Conservation (phyloP, 2,329 filamentous ascomycete genomes). For the Epicoccum sorghinum region DNA sequence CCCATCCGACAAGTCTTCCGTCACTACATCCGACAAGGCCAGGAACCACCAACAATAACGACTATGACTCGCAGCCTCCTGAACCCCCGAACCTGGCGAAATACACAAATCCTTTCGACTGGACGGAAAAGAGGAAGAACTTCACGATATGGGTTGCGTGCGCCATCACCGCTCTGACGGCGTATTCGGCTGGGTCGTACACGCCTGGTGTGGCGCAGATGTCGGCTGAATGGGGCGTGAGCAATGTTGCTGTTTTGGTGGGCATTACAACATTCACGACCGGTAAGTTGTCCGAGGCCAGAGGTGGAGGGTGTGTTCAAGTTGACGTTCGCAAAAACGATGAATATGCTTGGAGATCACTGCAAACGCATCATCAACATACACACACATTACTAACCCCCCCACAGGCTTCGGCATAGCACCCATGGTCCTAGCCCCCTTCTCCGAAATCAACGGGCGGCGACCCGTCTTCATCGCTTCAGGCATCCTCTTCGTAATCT, state of each 20-base stretch:
- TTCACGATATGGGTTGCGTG: constrained; percentile 76
- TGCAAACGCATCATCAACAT: not conserved
- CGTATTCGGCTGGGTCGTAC: constrained; percentile 82
- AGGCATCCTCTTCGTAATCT: constrained; percentile 73
- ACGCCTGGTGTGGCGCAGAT: constrained; percentile 72
- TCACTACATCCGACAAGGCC: constrained; percentile 15
- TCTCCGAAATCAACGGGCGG: constrained; percentile 87
- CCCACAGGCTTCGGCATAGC: constrained; percentile 74
- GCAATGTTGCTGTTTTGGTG: constrained; percentile 68
- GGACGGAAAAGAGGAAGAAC: constrained; percentile 72
- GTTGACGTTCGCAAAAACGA: not conserved
- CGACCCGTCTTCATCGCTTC: constrained; percentile 80
- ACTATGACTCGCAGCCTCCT: constrained; percentile 53
- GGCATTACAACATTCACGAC: constrained; percentile 82
- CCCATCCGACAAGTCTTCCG: constrained; percentile 47
- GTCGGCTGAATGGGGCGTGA: constrained; percentile 68
- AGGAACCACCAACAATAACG: constrained; percentile 22
- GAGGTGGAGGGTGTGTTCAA: not conserved
- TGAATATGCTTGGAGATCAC: not conserved
- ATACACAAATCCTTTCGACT: constrained; percentile 74
- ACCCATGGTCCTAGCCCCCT: constrained; percentile 86
- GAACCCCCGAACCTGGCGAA: constrained; percentile 68
- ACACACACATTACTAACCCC: not conserved
- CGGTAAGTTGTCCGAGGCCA: constrained; percentile 19
- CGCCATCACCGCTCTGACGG: constrained; percentile 75